A percentile compares a stretch with the other conserved stretches of the same genome.
Conservation (phyloP, 306 rosid species). For the Cucurbita ficifolia region DNA sequence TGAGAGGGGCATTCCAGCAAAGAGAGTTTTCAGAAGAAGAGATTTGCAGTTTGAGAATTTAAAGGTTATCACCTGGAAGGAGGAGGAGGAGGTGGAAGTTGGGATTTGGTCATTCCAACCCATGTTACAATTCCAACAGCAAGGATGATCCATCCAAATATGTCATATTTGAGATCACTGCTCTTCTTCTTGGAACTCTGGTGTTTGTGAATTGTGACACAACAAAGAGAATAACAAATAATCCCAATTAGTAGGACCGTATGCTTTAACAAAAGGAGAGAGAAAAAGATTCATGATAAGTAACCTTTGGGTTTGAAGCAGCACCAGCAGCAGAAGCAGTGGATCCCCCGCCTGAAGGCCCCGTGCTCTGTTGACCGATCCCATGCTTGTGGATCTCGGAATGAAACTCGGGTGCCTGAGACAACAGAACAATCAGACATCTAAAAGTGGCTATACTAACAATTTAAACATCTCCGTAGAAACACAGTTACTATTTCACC, state of each 20-base stretch:
- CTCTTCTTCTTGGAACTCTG: slow-evolving; percentile 53
- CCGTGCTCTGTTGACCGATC: slow-evolving; percentile 32
- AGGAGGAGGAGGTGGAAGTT: slow-evolving; percentile 47
- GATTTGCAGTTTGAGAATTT: background rate
- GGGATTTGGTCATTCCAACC: slow-evolving; percentile 67
- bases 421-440: background rate
- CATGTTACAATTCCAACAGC: slow-evolving; percentile 57
- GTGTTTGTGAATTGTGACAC: background rate
- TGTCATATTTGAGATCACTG: slow-evolving; percentile 57
- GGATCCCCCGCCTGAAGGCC: slow-evolving; percentile 26
- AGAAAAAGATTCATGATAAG: background rate
- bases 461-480: background rate
- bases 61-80: slow-evolving; percentile 39
- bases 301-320: slow-evolving; percentile 45
- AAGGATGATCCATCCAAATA: slow-evolving; percentile 74
- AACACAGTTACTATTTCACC: background rate
- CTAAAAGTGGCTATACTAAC: background rate
- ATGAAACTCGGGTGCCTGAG: slow-evolving; percentile 62
- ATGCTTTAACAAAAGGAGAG: background rate
- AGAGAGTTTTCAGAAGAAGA: background rate
- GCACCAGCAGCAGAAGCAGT: slow-evolving; percentile 26
- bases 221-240: background rate
- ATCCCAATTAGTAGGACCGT: background rate
- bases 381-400: slow-evolving; percentile 54
- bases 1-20: slow-evolving; percentile 11